Evolutionary conservation across 768 basidiomycete genomes (phyloP).

Genomic region (Kwoniella bestiolae): DNA sequence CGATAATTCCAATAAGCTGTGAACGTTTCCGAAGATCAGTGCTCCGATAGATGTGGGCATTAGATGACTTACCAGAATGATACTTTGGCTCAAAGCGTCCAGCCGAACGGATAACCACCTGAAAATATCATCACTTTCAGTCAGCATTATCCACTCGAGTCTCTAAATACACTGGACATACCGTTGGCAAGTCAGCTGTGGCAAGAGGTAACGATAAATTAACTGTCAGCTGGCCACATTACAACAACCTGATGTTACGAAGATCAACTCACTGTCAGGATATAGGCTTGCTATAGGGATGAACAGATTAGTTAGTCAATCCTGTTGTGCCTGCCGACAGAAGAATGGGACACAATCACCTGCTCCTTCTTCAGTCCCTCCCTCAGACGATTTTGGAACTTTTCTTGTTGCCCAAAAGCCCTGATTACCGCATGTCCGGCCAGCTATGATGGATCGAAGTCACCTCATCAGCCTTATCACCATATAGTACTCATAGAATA

Average conservation of each 20-base stretch:
- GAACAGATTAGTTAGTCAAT: background rate
- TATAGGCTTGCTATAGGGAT: slow-evolving; percentile 24
- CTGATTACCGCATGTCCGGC: slow-evolving; percentile 42
- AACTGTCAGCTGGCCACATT: too few relatives aligned
- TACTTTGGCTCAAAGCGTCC: slow-evolving; percentile 68
- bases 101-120: slow-evolving; percentile 69
- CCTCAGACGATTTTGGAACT: slow-evolving; percentile 31
- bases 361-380: slow-evolving; percentile 24
- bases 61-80: slow-evolving; percentile 61
- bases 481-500: background rate
- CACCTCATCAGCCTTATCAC: too few relatives aligned
- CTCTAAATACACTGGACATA: background rate
- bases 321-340: too few relatives aligned
- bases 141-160: slow-evolving; percentile 8
- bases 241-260: too few relatives aligned
- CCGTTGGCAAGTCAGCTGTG: slow-evolving; percentile 9
- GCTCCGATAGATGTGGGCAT: background rate
- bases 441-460: slow-evolving; percentile 28
- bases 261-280: slow-evolving; percentile 34
- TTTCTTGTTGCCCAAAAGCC: slow-evolving; percentile 33
- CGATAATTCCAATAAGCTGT: slow-evolving; percentile 70
- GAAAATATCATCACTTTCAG: slow-evolving; percentile 16
- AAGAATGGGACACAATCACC: slow-evolving; percentile 15
- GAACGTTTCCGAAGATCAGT: too few relatives aligned
- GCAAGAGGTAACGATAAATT: too few relatives aligned